phyloP scores from a whole-genome alignment of 2,329 filamentous ascomycete genomes.

The Ceratocystis harringtonii region DNA sequence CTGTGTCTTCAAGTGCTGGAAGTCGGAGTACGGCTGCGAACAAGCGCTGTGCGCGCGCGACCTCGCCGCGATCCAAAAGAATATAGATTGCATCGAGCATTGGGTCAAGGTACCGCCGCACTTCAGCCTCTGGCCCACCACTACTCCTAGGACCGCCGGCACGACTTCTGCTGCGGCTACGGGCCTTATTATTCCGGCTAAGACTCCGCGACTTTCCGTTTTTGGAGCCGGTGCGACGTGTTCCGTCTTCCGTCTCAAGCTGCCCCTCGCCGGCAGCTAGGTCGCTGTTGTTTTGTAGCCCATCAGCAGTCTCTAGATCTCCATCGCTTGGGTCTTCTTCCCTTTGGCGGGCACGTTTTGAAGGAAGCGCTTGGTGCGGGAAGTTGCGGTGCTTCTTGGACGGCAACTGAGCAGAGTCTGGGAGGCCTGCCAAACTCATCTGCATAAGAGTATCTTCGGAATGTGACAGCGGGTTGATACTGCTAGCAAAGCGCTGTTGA shows the following conservation, averaged over 20 bases:
- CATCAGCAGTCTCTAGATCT: neutral
- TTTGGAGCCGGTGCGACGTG: neutral
- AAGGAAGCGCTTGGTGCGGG: slow-evolving; percentile 28
- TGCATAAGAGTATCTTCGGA: slow-evolving; percentile 33
- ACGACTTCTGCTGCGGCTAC: slow-evolving; percentile 4
- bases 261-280: neutral
- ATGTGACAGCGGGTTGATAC: slow-evolving; percentile 38
- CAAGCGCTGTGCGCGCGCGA: slow-evolving; percentile 12
- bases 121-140: slow-evolving; percentile 9
- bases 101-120: slow-evolving; percentile 9
- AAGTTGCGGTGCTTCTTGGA: slow-evolving; percentile 27
- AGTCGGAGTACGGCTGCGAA: slow-evolving; percentile 13
- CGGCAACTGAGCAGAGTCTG: slow-evolving; percentile 30
- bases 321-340: neutral
- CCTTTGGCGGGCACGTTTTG: neutral
- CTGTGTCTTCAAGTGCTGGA: slow-evolving; percentile 7
- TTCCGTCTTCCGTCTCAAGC: neutral
- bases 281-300: neutral
- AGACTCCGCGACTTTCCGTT: neutral
- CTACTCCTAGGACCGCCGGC: neutral
- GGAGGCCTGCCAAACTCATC: slow-evolving; percentile 34
- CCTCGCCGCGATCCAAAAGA: slow-evolving; percentile 9
- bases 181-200: neutral
- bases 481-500: slow-evolving; percentile 5
- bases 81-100: slow-evolving; percentile 14